These are phyloP conservation scores for Bromus sterilis DNA, from an alignment of 176 grass and related monocot genomes.

Conservation along the genomic window DNA sequence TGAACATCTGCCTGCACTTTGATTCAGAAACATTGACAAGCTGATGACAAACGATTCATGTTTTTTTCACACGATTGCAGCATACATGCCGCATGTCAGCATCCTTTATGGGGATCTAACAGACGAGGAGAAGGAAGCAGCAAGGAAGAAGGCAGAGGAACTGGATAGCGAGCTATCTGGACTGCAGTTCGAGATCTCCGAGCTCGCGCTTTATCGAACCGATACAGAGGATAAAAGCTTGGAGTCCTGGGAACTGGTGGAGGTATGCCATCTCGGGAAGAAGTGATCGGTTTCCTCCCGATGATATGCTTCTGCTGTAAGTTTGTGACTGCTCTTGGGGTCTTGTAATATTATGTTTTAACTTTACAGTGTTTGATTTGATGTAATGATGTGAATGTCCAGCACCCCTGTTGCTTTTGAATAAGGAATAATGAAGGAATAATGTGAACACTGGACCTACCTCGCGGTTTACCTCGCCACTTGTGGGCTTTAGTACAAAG, in stretches of 20 bases:
- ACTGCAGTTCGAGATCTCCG: constrained; percentile 60
- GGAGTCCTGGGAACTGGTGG: constrained; percentile 86
- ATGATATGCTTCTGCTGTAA: constrained; percentile 9
- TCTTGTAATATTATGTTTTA: background rate
- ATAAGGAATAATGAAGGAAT: background rate
- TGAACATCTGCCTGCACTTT: background rate
- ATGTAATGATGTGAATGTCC: background rate
- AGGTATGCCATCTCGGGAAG: constrained; percentile 50
- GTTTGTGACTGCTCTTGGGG: constrained; percentile 4
- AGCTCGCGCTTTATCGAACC: constrained; percentile 67
- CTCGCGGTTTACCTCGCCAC: background rate
- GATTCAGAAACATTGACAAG: background rate
- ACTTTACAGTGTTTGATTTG: background rate
- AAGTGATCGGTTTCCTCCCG: constrained; percentile 30
- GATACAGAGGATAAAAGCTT: constrained; percentile 86
- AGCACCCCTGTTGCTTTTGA: background rate
- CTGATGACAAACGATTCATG: background rate
- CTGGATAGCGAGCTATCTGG: constrained; percentile 58
- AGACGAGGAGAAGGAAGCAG: constrained; percentile 75
- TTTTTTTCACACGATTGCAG: constrained; percentile 23
- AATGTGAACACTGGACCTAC: background rate
- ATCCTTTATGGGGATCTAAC: constrained; percentile 74
- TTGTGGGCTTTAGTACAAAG: background rate
- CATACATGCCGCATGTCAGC: constrained; percentile 81
- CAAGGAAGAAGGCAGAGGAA: constrained; percentile 67